Evolutionary conservation across 805 yeast genomes (phyloP), one percentile per base, ranked within the genome.

Genomic region (Pichia gijzeniarum): DNA sequence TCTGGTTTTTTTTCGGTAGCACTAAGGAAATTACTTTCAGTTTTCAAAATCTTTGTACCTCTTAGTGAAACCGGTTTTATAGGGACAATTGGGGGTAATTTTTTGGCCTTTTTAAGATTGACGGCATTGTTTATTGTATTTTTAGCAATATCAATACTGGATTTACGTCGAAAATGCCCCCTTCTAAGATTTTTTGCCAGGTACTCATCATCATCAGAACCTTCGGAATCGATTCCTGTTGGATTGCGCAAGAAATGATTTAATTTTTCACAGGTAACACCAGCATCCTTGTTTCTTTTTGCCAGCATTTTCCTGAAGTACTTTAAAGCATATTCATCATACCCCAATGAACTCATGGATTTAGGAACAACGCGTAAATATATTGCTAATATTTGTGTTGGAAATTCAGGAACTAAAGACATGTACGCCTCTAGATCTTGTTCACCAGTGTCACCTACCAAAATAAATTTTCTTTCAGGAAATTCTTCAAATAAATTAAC

Each of bases 381-480:
- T 4, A 93, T 86, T 1, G 84, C 95, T 19, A 74, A 51, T 0
- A 93, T 70, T 50, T 79, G 82, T 4, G 69, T 65, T 0, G 96
- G 95, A 55, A 68, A 77, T 28, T 60, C 52, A 34, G 69, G 64
- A 0, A 95, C 85, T 30, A 89, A 65, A 22, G 82, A 82, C 5
- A 79, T 72, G 60, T 93, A 93, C 0, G 97, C 95, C 58, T 95
- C 99, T 36, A 91, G 68, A 66, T 93, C 99, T 52, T 82, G 83
- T 59, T 93, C 99, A 1, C 98, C 98, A 2, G 96, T 83, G 61
- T 93, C 99, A 28, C 99, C 99, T 14, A 93, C 74, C 41, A 95
- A 68, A 20, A 93, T 73, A 60, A 93, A 91, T 56, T 76, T 80
- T 52, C 90, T 80, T 1, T 76, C 49, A 0, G 95, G 88, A 59